Evolutionary conservation across 1,284 basidiomycete genomes (phyloP), one percentile per base, ranked within the genome.

Genomic region (Cryptococcus sp.): DNA sequence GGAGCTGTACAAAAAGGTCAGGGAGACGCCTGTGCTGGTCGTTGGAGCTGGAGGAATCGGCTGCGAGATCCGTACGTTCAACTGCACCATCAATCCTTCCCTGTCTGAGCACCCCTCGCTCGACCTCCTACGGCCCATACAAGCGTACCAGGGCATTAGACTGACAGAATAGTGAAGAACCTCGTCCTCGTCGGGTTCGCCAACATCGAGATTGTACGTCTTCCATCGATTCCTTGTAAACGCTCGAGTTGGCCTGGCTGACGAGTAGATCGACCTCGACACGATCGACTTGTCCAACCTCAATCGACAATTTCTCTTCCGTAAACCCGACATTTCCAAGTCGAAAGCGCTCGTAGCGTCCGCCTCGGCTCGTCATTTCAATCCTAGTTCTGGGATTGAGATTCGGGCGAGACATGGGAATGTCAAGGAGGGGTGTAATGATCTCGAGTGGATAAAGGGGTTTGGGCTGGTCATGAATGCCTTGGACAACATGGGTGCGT

Each of bases 271-370:
- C 57, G 95, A 98, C 75, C 79, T 99, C 52, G 95, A 99, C 75
- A 98, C 94, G 6, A 98, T 98, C 72, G 95, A 99, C 78, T 80
- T 98, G 26, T 97, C 92, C 45, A 99, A 98, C 70, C 78, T 98
- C 45, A 99, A 99, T 69, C 82, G 95, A 21, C 95, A 98, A 67
- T 99, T 99, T 73, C 77, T 99, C 33, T 99, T 99, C 75, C 83
- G 84, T 56, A 97, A 97, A 75, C 93, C 93, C 62, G 93, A 97
- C 67, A 89, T 99, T 53, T 94, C 95, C 65, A 87, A 97, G 67
- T 86, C 91, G 60, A 99, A 98, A 75, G 86, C 93, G 6, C 68
- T 94, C 69, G 90, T 97, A 10, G 95, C 95, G 1, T 86, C 89
- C 1, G 84, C 85, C 57, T 89, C 90, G 0, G 95, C 92, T 0